A percentile compares a stretch with the other conserved stretches of the same genome.
These are phyloP conservation scores for Chrysoporthe puriensis DNA, from an alignment of 2,329 filamentous ascomycete species.

Conservation along the genomic window DNA sequence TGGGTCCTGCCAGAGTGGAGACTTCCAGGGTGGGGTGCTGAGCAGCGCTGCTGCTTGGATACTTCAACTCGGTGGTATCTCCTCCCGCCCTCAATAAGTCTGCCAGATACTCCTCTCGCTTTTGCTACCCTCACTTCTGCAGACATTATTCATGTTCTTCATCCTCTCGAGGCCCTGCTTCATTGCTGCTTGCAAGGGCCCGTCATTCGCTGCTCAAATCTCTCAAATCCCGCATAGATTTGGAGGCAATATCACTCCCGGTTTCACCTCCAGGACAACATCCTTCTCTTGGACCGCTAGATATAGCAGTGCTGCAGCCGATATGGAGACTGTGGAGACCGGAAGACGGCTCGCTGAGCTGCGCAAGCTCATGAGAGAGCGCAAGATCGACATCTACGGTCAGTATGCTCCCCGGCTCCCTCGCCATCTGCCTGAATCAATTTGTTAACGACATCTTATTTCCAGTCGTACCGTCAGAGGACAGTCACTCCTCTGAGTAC, in stretches of 20 bases:
- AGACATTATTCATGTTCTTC: conserved; percentile 23
- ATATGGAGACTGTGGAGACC: conserved; percentile 80
- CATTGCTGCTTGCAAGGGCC: conserved; percentile 9
- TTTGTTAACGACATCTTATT: conserved; percentile 40
- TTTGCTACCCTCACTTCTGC: neutral
- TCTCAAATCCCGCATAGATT: conserved; percentile 6
- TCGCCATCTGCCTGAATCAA: conserved; percentile 24
- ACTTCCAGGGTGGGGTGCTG: conserved; percentile 15
- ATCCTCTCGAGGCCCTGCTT: conserved; percentile 17
- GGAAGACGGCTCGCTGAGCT: conserved; percentile 74
- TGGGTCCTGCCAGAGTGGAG: conserved; percentile 12
- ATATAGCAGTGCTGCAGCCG: conserved; percentile 15
- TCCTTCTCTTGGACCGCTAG: conserved; percentile 7
- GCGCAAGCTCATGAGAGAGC: conserved; percentile 83
- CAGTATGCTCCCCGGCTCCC: conserved; percentile 41
- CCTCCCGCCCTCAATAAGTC: neutral
- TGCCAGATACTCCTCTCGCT: neutral
- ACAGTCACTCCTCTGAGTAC: conserved; percentile 97
- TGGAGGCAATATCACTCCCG: conserved; percentile 11
- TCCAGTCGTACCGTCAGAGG: conserved; percentile 91
- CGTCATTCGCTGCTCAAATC: conserved; percentile 3
- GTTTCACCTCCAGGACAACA: conserved; percentile 1
- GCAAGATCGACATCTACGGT: conserved; percentile 92
- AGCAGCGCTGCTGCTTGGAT: neutral
- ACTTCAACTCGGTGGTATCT: conserved; percentile 9